Evolutionary conservation across 2,329 filamentous ascomycete genomes (phyloP).

Genomic region (Pseudogymnoascus sp.): DNA sequence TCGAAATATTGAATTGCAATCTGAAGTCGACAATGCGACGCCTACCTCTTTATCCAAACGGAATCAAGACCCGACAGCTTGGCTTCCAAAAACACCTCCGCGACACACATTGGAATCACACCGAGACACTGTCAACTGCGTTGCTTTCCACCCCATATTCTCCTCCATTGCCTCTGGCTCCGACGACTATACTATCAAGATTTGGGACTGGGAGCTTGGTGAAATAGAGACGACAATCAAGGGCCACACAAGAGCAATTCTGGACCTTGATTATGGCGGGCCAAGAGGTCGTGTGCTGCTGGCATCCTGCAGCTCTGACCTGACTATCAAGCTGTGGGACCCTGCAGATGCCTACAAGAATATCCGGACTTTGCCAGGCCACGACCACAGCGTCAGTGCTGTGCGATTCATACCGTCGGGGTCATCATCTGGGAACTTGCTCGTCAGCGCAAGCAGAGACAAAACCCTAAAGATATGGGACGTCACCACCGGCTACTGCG

Average conservation of each 20-base stretch:
- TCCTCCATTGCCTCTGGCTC: slow-evolving; percentile 85
- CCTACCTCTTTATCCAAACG: slow-evolving; percentile 66
- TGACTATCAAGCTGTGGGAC: slow-evolving; percentile 95
- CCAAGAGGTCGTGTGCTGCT: slow-evolving; percentile 73
- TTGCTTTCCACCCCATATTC: slow-evolving; percentile 90
- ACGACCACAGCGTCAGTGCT: slow-evolving; percentile 86
- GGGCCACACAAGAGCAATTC: slow-evolving; percentile 80
- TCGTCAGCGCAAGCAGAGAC: slow-evolving; percentile 82
- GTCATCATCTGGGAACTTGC: slow-evolving; percentile 72
- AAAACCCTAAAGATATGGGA: slow-evolving; percentile 86
- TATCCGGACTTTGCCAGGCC: slow-evolving; percentile 81
- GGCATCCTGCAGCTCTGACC: slow-evolving; percentile 64
- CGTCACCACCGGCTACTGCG: slow-evolving; percentile 83
- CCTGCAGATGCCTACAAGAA: slow-evolving; percentile 91
- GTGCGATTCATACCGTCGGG: slow-evolving; percentile 84
- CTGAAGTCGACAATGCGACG: slow-evolving; percentile 78
- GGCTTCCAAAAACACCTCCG: slow-evolving; percentile 79
- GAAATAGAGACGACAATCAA: slow-evolving; percentile 88
- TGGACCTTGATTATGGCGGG: slow-evolving; percentile 86
- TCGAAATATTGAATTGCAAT: slow-evolving; percentile 64
- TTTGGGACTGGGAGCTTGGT: slow-evolving; percentile 94
- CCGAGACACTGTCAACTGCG: slow-evolving; percentile 71
- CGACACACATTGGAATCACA: slow-evolving; percentile 80
- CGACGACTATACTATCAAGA: slow-evolving; percentile 90
- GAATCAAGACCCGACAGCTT: slow-evolving; percentile 77